These are phyloP conservation scores for Podaxis sp. DNA, from an alignment of 768 basidiomycete species.

Conservation along the genomic window DNA sequence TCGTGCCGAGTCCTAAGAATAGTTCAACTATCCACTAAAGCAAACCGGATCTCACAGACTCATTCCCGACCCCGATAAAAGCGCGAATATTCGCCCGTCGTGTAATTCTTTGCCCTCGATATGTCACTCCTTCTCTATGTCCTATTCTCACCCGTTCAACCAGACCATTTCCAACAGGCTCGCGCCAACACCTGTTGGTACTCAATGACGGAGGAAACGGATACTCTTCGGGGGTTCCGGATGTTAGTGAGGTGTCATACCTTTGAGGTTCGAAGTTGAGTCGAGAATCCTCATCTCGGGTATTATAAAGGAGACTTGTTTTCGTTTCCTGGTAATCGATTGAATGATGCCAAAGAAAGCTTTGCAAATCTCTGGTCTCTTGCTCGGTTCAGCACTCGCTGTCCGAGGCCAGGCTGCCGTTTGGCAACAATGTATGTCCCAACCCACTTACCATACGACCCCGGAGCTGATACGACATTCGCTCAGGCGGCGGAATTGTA, in stretches of 20 bases:
- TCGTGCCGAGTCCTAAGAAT: background rate
- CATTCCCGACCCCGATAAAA: background rate
- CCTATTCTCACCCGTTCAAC: background rate
- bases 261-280: background rate
- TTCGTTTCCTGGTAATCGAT: background rate
- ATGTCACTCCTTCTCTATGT: background rate
- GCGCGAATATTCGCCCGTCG: constrained; percentile 4
- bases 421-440: background rate
- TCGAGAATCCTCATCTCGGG: background rate
- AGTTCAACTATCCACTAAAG: background rate
- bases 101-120: background rate
- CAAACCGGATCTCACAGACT: background rate
- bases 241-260: background rate
- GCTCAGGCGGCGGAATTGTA: background rate
- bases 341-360: background rate
- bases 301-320: background rate
- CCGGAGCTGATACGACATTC: background rate
- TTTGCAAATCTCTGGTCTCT: background rate
- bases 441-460: background rate
- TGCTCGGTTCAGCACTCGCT: background rate
- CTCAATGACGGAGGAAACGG: background rate
- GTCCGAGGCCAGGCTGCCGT: background rate
- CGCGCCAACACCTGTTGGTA: background rate
- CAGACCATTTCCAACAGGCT: background rate
- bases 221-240: background rate